Conservation (phyloP, 1,284 basidiomycete genomes). For the Vanrija humicola region DNA sequence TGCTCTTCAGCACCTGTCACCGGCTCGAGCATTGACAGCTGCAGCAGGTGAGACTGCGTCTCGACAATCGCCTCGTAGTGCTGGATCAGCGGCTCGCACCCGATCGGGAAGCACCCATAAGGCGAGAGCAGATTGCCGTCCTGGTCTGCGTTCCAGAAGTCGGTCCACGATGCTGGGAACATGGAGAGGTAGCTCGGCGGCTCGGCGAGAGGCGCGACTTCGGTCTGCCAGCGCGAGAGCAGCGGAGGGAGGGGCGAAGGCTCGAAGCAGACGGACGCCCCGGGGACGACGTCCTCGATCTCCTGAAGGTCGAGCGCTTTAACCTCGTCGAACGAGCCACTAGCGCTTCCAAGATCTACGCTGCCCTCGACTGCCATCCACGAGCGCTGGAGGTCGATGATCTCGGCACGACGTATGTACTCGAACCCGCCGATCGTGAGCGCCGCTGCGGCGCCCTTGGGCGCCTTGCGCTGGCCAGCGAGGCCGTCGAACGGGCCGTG, state of each 20-base stretch:
- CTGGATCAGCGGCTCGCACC: neutral
- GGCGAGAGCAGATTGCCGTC: neutral
- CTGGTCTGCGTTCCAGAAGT: constrained; percentile 4
- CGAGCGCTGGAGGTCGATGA: constrained; percentile 7
- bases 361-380: constrained; percentile 1
- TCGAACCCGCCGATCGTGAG: constrained; percentile 8
- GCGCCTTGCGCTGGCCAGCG: neutral
- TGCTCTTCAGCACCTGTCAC: constrained; percentile 6
- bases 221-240: neutral
- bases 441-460: neutral
- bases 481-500: neutral
- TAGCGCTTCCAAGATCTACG: neutral
- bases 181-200: constrained; percentile 1
- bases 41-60: constrained; percentile 5
- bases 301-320: neutral
- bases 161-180: neutral
- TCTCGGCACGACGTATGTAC: constrained; percentile 10
- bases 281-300: constrained; percentile 1
- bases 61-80: constrained; percentile 3
- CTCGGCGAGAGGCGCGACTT: neutral
- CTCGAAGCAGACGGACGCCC: neutral
- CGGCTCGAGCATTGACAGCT: constrained; percentile 6
- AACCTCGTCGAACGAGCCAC: neutral
- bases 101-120: constrained; percentile 10
- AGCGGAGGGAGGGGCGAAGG: neutral